Evolutionary conservation across 176 grass and related monocot genomes (phyloP).

Genomic region (Raddia guianensis): DNA sequence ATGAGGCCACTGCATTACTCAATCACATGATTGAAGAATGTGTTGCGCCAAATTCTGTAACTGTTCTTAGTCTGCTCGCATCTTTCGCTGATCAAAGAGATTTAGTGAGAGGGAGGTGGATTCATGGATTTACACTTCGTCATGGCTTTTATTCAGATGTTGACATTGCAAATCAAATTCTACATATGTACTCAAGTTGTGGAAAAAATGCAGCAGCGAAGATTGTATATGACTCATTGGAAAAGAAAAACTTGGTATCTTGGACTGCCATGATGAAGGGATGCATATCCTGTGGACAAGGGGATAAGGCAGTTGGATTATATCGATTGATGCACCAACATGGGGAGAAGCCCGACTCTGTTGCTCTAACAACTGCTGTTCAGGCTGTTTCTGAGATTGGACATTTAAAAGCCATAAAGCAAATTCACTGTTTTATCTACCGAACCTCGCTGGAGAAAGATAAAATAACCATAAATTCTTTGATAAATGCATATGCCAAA

Average conservation of each 20-base stretch:
- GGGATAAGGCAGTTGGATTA: slow-evolving; percentile 41
- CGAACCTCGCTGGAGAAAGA: slow-evolving; percentile 45
- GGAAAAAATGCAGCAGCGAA: slow-evolving; percentile 38
- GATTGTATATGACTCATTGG: slow-evolving; percentile 52
- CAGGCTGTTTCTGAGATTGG: slow-evolving; percentile 62
- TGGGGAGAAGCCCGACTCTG: slow-evolving; percentile 50
- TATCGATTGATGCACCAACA: slow-evolving; percentile 51
- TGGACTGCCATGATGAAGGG: slow-evolving; percentile 72
- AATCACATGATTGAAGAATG: slow-evolving; percentile 41
- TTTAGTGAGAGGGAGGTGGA: slow-evolving; percentile 53
- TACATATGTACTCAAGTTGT: slow-evolving; percentile 58
- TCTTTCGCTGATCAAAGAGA: slow-evolving; percentile 51
- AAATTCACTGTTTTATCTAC: slow-evolving; percentile 63
- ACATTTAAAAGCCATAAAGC: slow-evolving; percentile 51
- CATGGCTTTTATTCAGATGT: slow-evolving; percentile 51
- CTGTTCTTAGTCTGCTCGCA: slow-evolving; percentile 50
- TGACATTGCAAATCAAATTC: slow-evolving; percentile 59
- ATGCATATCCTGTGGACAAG: slow-evolving; percentile 51
- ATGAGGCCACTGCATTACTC: slow-evolving; percentile 49
- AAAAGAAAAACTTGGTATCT: slow-evolving; percentile 63
- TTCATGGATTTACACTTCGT: slow-evolving; percentile 53
- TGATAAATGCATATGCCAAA: slow-evolving; percentile 64
- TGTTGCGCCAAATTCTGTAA: slow-evolving; percentile 45
- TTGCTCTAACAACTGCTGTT: slow-evolving; percentile 43
- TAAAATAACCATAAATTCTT: slow-evolving; percentile 51